Evolutionary conservation across 768 basidiomycete genomes (phyloP), one percentile per base, ranked within the genome.

Genomic region (Hygrophorus russula): DNA sequence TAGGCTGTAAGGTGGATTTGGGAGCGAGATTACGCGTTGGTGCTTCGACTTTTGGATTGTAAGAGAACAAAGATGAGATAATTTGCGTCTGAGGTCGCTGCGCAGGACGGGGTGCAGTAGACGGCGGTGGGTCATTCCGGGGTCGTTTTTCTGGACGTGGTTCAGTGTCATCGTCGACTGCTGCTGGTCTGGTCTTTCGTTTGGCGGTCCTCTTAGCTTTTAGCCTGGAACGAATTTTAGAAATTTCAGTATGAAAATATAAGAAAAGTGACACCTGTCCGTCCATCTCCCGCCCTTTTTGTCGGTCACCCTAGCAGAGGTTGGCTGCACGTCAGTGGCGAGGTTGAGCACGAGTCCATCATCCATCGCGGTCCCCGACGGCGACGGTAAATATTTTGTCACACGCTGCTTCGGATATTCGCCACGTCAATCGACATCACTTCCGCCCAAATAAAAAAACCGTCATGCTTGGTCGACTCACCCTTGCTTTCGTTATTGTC

Each of bases 41-140:
- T 0, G 52, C 49, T n/a, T 76, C 70, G 17, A 84, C 58, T 57
- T 75, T 76, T 1, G 87, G 87, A 51, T 91, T 90, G 49, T 74
- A 85, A 2, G 87, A 78, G 65, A 94, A 94, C 6, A 94, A 69
- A 7, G 90, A 92, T 0, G 92, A 96, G 48, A 94, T 88, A 46
- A 92, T 64, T 51, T 85, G 82, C 2, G 70, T 67, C 46, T 65
- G 56, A 62, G 59, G 36, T 49, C 47, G 42, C 31, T 50, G 53
- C 30, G 57, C 44, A 37, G 46, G 51, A 36, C 46, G 54, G 37
- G 54, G 53, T 24, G 49, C 39, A 41, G 49, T 51, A 46, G 44
- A 49, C 32, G 48, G 45, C 47, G 35, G 11, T 39, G 27, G 15
- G 33, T 56, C 58, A 35, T 57, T 59, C 30, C 74, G 63, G 3